phyloP scores from a whole-genome alignment of 1,284 basidiomycete genomes.

The Coriolopsis trogii region DNA sequence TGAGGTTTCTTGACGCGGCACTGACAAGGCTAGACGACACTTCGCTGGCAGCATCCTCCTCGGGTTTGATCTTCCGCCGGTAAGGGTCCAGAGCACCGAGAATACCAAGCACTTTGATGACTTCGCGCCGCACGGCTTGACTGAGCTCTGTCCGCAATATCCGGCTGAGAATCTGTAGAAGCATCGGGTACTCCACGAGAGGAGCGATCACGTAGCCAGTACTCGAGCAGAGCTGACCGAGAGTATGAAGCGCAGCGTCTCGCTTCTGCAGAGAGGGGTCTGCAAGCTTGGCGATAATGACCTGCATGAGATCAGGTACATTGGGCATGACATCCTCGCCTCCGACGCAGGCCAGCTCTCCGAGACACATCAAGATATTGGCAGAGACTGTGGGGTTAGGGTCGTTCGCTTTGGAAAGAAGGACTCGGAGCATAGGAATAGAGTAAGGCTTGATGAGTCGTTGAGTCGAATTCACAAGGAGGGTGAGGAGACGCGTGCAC shows the following conservation, averaged over 20 bases:
- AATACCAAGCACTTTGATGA: constrained; percentile 93
- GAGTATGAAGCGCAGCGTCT: constrained; percentile 92
- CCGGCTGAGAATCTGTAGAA: constrained; percentile 86
- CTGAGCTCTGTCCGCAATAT: constrained; percentile 87
- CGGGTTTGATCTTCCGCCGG: constrained; percentile 81
- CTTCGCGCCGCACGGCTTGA: constrained; percentile 83
- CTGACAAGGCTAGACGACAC: constrained; percentile 65
- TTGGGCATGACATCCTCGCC: constrained; percentile 90
- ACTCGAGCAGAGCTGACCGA: constrained; percentile 95
- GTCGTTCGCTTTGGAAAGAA: constrained; percentile 89
- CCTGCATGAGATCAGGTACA: constrained; percentile 86
- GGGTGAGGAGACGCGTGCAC: constrained; percentile 85
- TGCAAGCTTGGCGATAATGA: constrained; percentile 87
- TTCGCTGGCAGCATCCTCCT: constrained; percentile 80
- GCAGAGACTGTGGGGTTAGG: constrained; percentile 88
- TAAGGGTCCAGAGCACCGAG: constrained; percentile 98
- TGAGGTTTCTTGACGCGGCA: constrained; percentile 38
- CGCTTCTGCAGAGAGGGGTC: constrained; percentile 88
- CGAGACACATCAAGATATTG: constrained; percentile 92
- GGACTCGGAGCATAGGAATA: constrained; percentile 91
- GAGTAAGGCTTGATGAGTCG: constrained; percentile 97
- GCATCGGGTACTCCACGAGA: constrained; percentile 88
- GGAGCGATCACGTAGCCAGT: constrained; percentile 95
- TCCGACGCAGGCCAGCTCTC: constrained; percentile 92
- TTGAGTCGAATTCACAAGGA: constrained; percentile 90